Evolutionary conservation across 345 rosid species (phyloP).

Genomic region (Balakata baccata): DNA sequence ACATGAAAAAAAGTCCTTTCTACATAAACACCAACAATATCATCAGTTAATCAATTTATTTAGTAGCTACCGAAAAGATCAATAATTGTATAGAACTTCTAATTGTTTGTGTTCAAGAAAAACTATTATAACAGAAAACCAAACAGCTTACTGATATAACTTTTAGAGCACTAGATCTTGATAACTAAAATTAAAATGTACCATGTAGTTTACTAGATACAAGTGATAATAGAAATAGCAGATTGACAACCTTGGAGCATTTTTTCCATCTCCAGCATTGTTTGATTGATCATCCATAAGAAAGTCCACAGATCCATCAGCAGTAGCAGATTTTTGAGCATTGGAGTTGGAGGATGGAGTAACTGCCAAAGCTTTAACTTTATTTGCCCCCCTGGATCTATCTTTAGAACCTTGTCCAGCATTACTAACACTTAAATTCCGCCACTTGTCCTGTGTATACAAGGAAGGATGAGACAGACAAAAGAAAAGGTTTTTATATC

Average conservation of each 20-base stretch:
- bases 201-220: background rate
- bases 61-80: background rate
- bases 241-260: constrained; percentile 32
- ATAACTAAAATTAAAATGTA: background rate
- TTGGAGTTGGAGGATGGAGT: constrained; percentile 21
- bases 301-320: constrained; percentile 36
- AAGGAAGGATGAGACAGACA: constrained; percentile 8
- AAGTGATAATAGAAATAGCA: background rate
- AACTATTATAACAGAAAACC: background rate
- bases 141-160: background rate
- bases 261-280: constrained; percentile 35
- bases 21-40: no score
- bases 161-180: background rate
- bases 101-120: background rate
- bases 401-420: constrained; percentile 56
- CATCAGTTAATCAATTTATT: no score
- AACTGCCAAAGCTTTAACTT: constrained; percentile 29
- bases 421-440: constrained; percentile 62
- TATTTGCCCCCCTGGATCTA: constrained; percentile 45
- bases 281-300: constrained; percentile 28
- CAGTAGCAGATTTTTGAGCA: constrained; percentile 33
- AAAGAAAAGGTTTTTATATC: background rate
- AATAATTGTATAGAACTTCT: background rate
- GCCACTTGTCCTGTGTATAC: constrained; percentile 70
- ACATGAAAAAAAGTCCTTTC: no score